phyloP scores from a whole-genome alignment of 2,329 filamentous ascomycete genomes.

The Fusarium sp. region DNA sequence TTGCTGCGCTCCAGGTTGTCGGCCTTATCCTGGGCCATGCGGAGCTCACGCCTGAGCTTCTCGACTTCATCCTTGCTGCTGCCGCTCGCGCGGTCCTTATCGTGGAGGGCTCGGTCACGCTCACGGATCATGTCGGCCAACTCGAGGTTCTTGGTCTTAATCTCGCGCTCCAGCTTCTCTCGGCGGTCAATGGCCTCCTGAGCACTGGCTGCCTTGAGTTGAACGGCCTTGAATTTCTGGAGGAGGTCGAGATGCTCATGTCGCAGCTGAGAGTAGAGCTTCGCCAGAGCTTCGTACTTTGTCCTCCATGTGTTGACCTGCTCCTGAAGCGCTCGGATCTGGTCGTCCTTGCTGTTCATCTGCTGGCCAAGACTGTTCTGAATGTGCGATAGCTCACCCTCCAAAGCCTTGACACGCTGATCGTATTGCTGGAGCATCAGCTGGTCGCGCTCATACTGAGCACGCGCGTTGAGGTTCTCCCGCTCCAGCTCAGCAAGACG shows the following conservation, averaged over 20 bases:
- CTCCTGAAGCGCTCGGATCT: conserved; percentile 92
- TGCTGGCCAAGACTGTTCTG: conserved; percentile 89
- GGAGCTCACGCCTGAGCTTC: conserved; percentile 93
- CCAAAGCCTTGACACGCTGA: conserved; percentile 91
- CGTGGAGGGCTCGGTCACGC: conserved; percentile 91
- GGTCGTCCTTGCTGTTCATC: conserved; percentile 90
- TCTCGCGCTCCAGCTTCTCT: conserved; percentile 95
- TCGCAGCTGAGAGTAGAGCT: conserved; percentile 95
- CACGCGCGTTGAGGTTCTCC: conserved; percentile 93
- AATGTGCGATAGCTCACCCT: conserved; percentile 87
- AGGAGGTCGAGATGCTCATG: conserved; percentile 95
- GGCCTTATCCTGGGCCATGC: conserved; percentile 90
- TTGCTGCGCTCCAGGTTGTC: conserved; percentile 95
- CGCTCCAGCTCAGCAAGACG: conserved; percentile 95
- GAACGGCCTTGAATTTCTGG: conserved; percentile 95
- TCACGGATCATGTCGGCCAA: conserved; percentile 98
- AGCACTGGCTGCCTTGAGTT: conserved; percentile 95
- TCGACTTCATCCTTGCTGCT: conserved; percentile 94
- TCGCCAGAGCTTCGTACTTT: conserved; percentile 96
- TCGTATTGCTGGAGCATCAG: conserved; percentile 98
- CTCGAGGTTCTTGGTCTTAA: conserved; percentile 99
- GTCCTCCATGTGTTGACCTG: conserved; percentile 98
- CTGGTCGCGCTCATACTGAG: conserved; percentile 97
- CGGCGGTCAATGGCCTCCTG: conserved; percentile 96
- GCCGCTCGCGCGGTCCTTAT: conserved; percentile 89